Base-by-base conservation (phyloP, 1,284 basidiomycete genomes). In the Rhizoctonia solani region DNA sequence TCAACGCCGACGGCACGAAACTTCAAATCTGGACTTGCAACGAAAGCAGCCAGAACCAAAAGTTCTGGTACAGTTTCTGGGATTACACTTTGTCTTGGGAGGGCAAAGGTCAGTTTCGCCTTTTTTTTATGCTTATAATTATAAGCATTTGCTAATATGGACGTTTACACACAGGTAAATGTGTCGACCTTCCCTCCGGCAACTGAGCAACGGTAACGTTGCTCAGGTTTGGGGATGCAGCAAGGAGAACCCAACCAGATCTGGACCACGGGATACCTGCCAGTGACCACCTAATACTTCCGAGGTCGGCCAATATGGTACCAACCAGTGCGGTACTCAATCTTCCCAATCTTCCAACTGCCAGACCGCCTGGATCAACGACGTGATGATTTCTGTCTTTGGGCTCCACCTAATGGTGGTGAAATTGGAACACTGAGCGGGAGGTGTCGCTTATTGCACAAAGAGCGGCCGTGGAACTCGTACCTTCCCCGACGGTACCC, bases 401-500 rank as follows among this genome's bases (percentile, higher is more conserved):
- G 78, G 74, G 84, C 81, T 1, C 87, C 87, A 42, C 83, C 85
- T 2, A 72, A 30, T 13, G 49, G 21, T 6, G 53, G 83, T 42
- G 76, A 75, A 41, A 84, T 87, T 68, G 84, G 82, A 79, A 86
- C 74, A 84, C 81, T 5, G 85, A 88, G 82, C 83, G 82, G 58
- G 80, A 65, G 83, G 86, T 72, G 86, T 90, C 53, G 78, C 88
- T 37, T 91, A 86, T 85, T 92, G 89, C 74, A 79, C 80, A 34
- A 83, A 87, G 79, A 80, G 69, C 68, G 84, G 84, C 39, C 84
- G 84, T 66, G 88, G 88, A 23, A 86, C 87, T 3, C 86, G 88
- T 49, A 76, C 91, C 69, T 91, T 94, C 71, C 92, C 91, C 21
- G 81, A 86, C 68, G 90, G 88, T 21, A 79, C 89, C 16, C 85